Base-by-base conservation (phyloP, 257 asterid species). In the Solanum lignicaule region DNA sequence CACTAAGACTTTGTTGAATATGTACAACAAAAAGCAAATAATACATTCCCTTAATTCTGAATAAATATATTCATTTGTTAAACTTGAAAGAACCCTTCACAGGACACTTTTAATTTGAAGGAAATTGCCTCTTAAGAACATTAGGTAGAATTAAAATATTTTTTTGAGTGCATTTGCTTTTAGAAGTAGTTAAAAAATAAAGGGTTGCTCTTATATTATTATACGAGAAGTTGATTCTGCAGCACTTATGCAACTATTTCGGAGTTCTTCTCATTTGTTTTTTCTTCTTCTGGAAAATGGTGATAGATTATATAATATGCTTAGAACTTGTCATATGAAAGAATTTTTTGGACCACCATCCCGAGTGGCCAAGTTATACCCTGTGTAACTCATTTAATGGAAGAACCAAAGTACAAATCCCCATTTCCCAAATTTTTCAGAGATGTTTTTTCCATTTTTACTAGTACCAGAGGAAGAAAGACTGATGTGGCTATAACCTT, bases 401-500 rank as follows among this genome's bases (percentile, higher is more conserved):
- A 78, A 15, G 84, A 78, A 27, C 84, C 62, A 65, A n/a, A 65
- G 32, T n/a, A 78, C 82, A 74, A 75, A 75, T 74, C 21, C 1
- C 83, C 58, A 32, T 68, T 25, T 36, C 36, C 52, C 3, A 27
- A 76, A 32, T 81, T 41, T 31, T 71, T 83, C 75, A 55, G 87
- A 85, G 29, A 10, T 87, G 12, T 23, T 33, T 69, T 35, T 9
- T 33, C 69, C 39, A 27, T 23, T 78, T 38, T 85, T 79, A 48
- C 41, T 25, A 7, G 48, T n/a, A 48, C 72, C 58, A 58, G 78
- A 8, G 16, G 33, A 86, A 41, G 35, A 41, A 55, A 21, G 78
- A 36, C 11, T 89, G 79, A 84, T 83, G 60, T 88, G 89, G 39
- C 32, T 38, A 39, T 87, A 76, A 84, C 71, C 27, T 88, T 74